phyloP scores from a whole-genome alignment of 129 eudicot species.

The Saussurea involucrata region DNA sequence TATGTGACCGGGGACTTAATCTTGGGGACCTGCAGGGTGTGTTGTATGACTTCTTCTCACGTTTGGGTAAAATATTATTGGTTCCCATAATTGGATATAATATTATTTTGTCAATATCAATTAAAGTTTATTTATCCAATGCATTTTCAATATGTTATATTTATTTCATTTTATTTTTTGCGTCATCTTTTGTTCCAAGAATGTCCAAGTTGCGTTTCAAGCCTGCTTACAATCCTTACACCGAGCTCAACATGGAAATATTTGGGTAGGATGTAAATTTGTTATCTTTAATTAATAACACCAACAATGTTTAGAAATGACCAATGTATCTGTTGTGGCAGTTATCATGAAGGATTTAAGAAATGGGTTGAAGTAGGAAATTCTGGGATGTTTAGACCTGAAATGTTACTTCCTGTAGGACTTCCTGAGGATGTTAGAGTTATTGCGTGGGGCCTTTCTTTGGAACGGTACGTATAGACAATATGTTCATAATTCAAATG shows the following conservation, averaged over 20 bases:
- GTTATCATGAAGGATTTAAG: conserved; percentile 91
- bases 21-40: conserved; percentile 97
- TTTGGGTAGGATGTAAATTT: conserved; percentile 66
- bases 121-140: not conserved
- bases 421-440: conserved; percentile 96
- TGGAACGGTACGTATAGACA: conserved; percentile 72
- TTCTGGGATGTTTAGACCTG: conserved; percentile 99
- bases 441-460: conserved; percentile 96
- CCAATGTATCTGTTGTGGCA: conserved; percentile 18
- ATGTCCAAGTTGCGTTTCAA: conserved; percentile 94
- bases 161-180: not conserved
- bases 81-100: not conserved
- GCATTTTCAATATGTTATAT: not conserved
- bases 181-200: conserved; percentile 41
- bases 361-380: conserved; percentile 99
- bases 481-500: no score
- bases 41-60: conserved; percentile 80
- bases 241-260: conserved; percentile 99
- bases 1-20: conserved; percentile 84
- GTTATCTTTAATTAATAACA: not conserved
- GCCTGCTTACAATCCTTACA: conserved; percentile 98
- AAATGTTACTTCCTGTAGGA: conserved; percentile 95
- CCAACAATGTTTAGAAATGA: not conserved
- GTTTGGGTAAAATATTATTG: conserved; percentile 56
- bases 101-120: not conserved